Conservation (phyloP, 345 rosid species). For the Murraya paniculata region DNA sequence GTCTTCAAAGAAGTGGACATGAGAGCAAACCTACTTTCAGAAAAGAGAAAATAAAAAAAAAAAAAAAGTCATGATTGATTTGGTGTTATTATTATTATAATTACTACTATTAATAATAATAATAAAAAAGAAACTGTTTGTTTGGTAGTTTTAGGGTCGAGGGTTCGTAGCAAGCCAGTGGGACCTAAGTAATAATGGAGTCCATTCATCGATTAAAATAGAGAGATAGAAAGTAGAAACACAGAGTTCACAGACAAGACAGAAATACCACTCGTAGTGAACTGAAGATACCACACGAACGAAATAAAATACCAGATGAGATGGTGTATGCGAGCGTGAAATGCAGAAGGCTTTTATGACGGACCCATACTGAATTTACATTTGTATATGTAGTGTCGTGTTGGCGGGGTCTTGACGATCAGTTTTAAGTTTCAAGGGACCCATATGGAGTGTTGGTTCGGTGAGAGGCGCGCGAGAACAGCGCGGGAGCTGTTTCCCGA, state of each 20-base stretch:
- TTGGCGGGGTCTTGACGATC: background rate
- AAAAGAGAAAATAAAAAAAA: too few relatives aligned
- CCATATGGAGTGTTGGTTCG: slow-evolving; percentile 8
- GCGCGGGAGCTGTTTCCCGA: slow-evolving; percentile 82
- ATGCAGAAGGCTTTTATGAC: background rate
- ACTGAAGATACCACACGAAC: slow-evolving; percentile 19
- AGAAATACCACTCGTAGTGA: slow-evolving; percentile 18
- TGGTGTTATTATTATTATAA: background rate
- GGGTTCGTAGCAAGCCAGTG: background rate
- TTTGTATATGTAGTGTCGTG: background rate
- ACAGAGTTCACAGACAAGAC: slow-evolving; percentile 20
- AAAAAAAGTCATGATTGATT: background rate
- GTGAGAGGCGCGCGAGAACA: slow-evolving; percentile 64
- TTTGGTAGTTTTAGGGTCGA: too few relatives aligned
- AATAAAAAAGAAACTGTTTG: too few relatives aligned
- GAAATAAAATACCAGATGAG: background rate
- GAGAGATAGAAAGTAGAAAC: background rate
- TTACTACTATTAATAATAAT: too few relatives aligned
- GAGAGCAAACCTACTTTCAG: background rate
- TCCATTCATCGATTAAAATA: background rate
- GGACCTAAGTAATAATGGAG: background rate
- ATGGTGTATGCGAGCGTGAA: background rate
- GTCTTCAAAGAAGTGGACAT: slow-evolving; percentile 6
- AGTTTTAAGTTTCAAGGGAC: slow-evolving; percentile 3
- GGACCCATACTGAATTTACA: too few relatives aligned